Evolutionary conservation across 768 basidiomycete genomes (phyloP).

Genomic region (Cyclocybe aegerita): DNA sequence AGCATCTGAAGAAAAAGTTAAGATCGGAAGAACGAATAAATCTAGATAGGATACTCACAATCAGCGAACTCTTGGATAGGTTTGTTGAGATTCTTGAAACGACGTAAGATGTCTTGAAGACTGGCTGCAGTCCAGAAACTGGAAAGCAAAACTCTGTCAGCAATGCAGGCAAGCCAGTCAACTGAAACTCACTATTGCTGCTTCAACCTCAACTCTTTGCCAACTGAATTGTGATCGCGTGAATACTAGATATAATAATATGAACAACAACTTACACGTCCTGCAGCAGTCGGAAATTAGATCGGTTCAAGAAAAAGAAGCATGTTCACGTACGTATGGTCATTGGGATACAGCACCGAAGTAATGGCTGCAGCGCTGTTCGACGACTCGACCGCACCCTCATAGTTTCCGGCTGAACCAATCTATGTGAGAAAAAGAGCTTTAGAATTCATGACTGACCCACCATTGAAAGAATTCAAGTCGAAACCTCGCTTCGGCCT

Average conservation of each 20-base stretch:
- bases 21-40: neutral
- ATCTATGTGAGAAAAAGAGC: neutral
- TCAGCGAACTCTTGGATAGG: conserved; percentile 82
- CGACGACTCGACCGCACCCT: conserved; percentile 81
- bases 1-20: conserved; percentile 48
- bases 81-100: conserved; percentile 89
- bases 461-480: conserved; percentile 92
- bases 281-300: conserved; percentile 20
- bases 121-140: conserved; percentile 90
- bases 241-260: neutral
- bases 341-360: conserved; percentile 94
- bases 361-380: conserved; percentile 94
- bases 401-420: conserved; percentile 83
- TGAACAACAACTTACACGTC: conserved; percentile 37
- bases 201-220: conserved; percentile 87
- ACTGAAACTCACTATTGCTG: conserved; percentile 72
- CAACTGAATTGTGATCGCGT: conserved; percentile 43
- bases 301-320: neutral
- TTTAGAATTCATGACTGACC: conserved; percentile 7
- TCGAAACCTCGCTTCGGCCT: conserved; percentile 92
- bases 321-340: conserved; percentile 60
- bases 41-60: conserved; percentile 44
- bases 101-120: conserved; percentile 84
- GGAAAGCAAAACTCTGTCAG: neutral
- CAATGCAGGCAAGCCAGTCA: neutral